Evolutionary conservation across 2,329 filamentous ascomycete species (phyloP).

Genomic region (Verticillium longisporum): DNA sequence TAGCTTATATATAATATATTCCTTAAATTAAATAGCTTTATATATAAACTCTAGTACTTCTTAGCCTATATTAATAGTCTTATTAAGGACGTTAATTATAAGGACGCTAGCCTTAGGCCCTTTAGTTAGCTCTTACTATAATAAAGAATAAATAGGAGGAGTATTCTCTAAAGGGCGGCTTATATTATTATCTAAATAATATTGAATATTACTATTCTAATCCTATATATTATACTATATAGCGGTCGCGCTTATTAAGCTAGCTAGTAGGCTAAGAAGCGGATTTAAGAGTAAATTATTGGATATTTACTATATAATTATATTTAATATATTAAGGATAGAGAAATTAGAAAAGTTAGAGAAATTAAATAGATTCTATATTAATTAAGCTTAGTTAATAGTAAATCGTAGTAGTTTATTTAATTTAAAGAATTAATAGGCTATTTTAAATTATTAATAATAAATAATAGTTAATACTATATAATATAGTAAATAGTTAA

Average conservation of each 20-base stretch:
- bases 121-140: background rate
- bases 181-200: background rate
- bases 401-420: background rate
- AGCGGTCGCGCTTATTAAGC: background rate
- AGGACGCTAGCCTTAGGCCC: background rate
- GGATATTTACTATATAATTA: background rate
- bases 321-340: background rate
- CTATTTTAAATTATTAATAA: background rate
- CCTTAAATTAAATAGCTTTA: background rate
- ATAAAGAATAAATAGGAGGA: background rate
- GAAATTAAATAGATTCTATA: background rate
- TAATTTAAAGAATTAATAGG: background rate
- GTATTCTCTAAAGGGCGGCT: too few species aligned
- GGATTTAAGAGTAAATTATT: background rate
- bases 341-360: background rate
- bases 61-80: background rate
- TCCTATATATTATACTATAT: background rate
- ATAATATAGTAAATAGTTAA: too few species aligned
- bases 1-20: background rate
- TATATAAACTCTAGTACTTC: background rate
- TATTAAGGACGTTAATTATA: too few species aligned
- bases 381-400: background rate
- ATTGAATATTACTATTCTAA: background rate
- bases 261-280: background rate
- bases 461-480: too few species aligned